phyloP scores from a whole-genome alignment of 495 filamentous ascomycete genomes.

The Penicillium odoratum region DNA sequence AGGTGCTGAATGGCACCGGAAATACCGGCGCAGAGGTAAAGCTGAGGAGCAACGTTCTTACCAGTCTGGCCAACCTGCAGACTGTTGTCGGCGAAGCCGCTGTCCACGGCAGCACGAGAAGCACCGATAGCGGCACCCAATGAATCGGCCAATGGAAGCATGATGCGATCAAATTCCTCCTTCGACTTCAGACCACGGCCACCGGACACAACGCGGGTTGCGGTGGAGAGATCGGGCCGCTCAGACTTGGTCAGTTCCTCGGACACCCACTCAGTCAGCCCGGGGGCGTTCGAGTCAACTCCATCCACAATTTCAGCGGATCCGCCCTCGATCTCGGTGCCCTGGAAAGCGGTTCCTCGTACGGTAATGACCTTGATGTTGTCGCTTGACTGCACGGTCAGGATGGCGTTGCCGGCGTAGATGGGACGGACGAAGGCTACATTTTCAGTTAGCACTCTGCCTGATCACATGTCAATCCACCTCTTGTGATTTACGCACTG shows the following conservation, averaged over 20 bases:
- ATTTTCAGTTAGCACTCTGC: constrained; percentile 18
- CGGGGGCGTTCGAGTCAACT: constrained; percentile 60
- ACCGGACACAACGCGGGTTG: constrained; percentile 85
- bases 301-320: constrained; percentile 50
- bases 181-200: constrained; percentile 95
- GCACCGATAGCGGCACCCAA: constrained; percentile 93
- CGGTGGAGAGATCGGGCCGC: constrained; percentile 91
- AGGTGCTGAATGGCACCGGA: constrained; percentile 97
- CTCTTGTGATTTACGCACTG: constrained; percentile 49
- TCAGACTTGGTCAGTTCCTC: constrained; percentile 92
- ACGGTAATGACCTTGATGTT: constrained; percentile 86
- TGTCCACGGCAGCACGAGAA: constrained; percentile 92
- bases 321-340: constrained; percentile 49
- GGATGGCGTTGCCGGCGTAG: constrained; percentile 95
- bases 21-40: constrained; percentile 95
- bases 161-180: constrained; percentile 91
- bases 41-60: constrained; percentile 94
- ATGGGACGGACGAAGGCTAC: constrained; percentile 90
- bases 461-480: constrained; percentile 22
- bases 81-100: constrained; percentile 98
- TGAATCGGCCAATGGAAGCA: constrained; percentile 86
- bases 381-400: constrained; percentile 92
- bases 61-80: constrained; percentile 97
- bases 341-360: constrained; percentile 83
- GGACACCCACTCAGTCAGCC: constrained; percentile 82